Evolutionary conservation across 2,329 filamentous ascomycete genomes (phyloP).

Genomic region (Aurifilum marmelostoma): DNA sequence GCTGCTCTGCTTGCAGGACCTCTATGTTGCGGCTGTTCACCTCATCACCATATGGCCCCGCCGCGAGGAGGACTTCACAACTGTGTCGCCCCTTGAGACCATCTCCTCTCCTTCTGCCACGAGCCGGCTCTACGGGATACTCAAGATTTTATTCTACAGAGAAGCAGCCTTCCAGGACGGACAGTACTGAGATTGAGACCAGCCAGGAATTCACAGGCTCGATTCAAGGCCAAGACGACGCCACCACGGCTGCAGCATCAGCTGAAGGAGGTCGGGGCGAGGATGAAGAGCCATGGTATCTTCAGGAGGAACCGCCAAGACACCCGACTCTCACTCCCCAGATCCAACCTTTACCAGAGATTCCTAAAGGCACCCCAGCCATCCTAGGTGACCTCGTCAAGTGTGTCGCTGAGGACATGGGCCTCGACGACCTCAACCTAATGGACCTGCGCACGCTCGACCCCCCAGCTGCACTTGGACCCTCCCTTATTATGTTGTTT

Average conservation of each 20-base stretch:
- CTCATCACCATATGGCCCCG: conserved; percentile 27
- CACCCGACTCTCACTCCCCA: conserved; percentile 54
- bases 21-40: conserved; percentile 35
- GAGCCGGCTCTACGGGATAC: not conserved
- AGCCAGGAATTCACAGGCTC: not conserved
- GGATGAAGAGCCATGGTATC: conserved; percentile 69
- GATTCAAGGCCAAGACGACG: conserved; percentile 23
- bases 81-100: conserved; percentile 2
- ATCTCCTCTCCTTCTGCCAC: conserved; percentile 6
- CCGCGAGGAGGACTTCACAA: conserved; percentile 27
- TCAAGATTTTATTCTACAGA: conserved; percentile 21
- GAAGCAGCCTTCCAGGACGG: not conserved
- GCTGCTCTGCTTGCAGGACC: conserved; percentile 38
- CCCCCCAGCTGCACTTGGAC: conserved; percentile 83
- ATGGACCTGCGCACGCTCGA: conserved; percentile 84
- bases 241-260: conserved; percentile 22
- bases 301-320: conserved; percentile 68
- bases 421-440: conserved; percentile 78
- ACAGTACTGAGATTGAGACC: not conserved
- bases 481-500: conserved; percentile 89
- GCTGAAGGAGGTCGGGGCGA: conserved; percentile 9
- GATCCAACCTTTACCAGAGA: conserved; percentile 51
- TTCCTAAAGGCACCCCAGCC: conserved; percentile 69
- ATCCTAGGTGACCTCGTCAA: conserved; percentile 74
- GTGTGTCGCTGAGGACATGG: conserved; percentile 81